phyloP scores from a whole-genome alignment of 176 grass and related monocot genomes.

The Hordeum marinum region DNA sequence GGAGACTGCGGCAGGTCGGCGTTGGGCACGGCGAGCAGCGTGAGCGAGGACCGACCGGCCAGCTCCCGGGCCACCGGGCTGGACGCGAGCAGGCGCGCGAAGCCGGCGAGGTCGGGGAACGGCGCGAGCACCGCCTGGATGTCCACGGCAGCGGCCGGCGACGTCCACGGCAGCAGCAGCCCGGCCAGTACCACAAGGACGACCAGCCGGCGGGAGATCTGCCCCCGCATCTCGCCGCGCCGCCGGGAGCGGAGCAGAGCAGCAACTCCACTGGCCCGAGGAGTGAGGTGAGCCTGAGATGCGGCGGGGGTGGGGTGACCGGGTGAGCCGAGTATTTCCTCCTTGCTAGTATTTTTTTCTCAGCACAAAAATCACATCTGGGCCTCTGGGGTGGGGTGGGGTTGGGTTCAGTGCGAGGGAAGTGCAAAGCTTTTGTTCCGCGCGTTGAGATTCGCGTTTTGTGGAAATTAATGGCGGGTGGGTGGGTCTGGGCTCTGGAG shows the following conservation, averaged over 20 bases:
- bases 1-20: conserved; percentile 46
- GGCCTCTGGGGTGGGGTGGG: neutral
- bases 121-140: conserved; percentile 43
- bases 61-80: conserved; percentile 58
- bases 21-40: conserved; percentile 78
- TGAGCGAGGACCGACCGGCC: conserved; percentile 59
- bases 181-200: neutral
- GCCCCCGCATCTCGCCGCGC: conserved; percentile 47
- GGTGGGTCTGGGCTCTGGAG: conserved; percentile 2
- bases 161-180: neutral
- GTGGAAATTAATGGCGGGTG: conserved; percentile 27
- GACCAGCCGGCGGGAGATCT: conserved; percentile 27
- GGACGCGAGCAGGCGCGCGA: conserved; percentile 43
- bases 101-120: conserved; percentile 49
- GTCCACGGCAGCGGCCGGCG: conserved; percentile 26
- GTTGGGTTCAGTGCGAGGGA: neutral
- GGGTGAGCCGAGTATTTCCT: conserved; percentile 5
- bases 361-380: neutral
- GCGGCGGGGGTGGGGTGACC: neutral
- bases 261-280: neutral
- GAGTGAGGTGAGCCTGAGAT: conserved; percentile 26
- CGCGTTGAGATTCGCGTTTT: conserved; percentile 6
- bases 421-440: neutral
- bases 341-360: neutral
- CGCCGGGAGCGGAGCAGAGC: neutral